A percentile compares a stretch with the other conserved stretches of the same genome.
phyloP scores from a whole-genome alignment of 169 alveolate genomes.

The Cryptosporidium baileyi region DNA sequence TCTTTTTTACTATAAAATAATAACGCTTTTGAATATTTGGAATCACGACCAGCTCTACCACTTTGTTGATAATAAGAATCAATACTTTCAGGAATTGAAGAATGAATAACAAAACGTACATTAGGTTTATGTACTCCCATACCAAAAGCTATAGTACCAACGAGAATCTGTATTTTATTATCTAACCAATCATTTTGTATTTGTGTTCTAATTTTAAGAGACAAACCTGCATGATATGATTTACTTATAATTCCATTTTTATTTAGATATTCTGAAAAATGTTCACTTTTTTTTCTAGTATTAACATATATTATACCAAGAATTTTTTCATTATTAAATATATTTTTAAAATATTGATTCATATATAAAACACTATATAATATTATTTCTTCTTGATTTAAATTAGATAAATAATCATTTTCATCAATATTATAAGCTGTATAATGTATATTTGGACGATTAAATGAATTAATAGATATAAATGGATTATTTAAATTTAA shows the following conservation, averaged over 20 bases:
- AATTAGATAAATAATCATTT: conserved; percentile 12
- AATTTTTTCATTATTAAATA: background rate
- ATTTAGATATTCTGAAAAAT: conserved; percentile 13
- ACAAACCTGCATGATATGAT: conserved; percentile 86
- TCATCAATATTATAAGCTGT: conserved; percentile 74
- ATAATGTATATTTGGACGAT: conserved; percentile 88
- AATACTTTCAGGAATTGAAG: conserved; percentile 92
- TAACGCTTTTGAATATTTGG: conserved; percentile 82
- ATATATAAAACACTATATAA: conserved; percentile 10
- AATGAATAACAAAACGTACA: conserved; percentile 95
- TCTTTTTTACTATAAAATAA: conserved; percentile 77
- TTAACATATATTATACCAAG: conserved; percentile 57
- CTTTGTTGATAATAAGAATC: conserved; percentile 94
- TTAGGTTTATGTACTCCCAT: conserved; percentile 99
- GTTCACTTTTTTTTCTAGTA: conserved; percentile 14
- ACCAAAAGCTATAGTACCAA: conserved; percentile 99
- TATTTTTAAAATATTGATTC: background rate
- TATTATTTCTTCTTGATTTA: conserved; percentile 8
- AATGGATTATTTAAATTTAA: conserved; percentile 81
- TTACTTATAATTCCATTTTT: conserved; percentile 78
- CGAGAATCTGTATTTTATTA: conserved; percentile 90
- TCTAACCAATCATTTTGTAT: conserved; percentile 89
- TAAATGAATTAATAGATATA: conserved; percentile 82
- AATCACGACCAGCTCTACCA: conserved; percentile 99
- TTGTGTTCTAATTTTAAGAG: conserved; percentile 46